Percentiles rank a stretch among this genome's conserved stretches.
Evolutionary conservation across 495 filamentous ascomycete species (phyloP).

Genomic region (Penicillium odoratum): DNA sequence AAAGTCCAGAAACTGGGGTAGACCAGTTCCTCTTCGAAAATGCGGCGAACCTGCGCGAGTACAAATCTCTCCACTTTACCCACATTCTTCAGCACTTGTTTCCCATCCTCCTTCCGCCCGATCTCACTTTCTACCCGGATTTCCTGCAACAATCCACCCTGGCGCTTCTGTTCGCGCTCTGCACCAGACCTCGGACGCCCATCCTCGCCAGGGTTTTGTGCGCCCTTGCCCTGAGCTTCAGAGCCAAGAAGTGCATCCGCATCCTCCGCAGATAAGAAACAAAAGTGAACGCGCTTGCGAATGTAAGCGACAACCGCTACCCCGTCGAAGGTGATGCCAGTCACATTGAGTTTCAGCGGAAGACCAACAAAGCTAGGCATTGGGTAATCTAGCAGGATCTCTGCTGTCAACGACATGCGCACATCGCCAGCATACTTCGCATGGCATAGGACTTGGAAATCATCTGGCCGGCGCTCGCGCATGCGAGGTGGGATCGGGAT

Average conservation of each 20-base stretch:
- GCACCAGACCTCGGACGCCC: constrained; percentile 23
- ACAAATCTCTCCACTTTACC: constrained; percentile 98
- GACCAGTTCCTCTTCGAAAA: constrained; percentile 98
- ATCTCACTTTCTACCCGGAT: constrained; percentile 98
- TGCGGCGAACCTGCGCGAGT: constrained; percentile 90
- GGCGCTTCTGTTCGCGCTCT: constrained; percentile 38
- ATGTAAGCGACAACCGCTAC: constrained; percentile 91
- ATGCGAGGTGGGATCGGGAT: constrained; percentile 40
- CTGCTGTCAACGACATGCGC: constrained; percentile 81
- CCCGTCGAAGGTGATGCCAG: constrained; percentile 90
- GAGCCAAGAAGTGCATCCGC: constrained; percentile 65
- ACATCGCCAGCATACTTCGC: constrained; percentile 85
- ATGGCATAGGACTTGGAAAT: constrained; percentile 87
- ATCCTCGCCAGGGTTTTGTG: constrained; percentile 25
- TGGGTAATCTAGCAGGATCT: constrained; percentile 94
- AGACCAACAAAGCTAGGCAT: constrained; percentile 96
- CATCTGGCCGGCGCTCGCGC: constrained; percentile 49
- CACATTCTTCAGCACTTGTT: constrained; percentile 95
- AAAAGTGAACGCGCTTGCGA: constrained; percentile 76
- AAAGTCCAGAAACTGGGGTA: constrained; percentile 99
- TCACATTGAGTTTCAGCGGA: constrained; percentile 87
- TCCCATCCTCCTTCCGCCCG: constrained; percentile 83
- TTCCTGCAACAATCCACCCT: constrained; percentile 80
- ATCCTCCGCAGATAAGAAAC: constrained; percentile 87
- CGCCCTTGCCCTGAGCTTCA: constrained; percentile 44